Evolutionary conservation across 2,329 filamentous ascomycete species (phyloP), one percentile per base, ranked within the genome.

Genomic region (Botrytis medusae): DNA sequence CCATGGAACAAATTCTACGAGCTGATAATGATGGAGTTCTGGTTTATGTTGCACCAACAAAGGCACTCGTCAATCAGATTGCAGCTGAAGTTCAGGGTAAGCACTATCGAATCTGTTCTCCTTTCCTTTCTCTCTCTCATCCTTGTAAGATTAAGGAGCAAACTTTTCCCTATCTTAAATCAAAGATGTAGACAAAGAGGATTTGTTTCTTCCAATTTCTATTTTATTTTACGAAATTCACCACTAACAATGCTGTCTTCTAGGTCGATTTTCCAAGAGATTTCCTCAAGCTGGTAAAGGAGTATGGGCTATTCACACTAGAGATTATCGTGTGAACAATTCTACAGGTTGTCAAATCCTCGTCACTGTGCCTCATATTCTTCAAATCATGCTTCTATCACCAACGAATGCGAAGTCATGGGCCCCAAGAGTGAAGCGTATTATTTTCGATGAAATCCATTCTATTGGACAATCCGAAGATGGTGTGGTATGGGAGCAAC

Each of bases 361-460:
- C 20, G 91, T 95, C 18, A 95, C 92, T 0, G 92, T 95, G 0
- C 92, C 92, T 0, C 90, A 94, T 78, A 90, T 95, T 57, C 83
- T 95, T 2, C 92, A 95, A 77, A 94, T 93, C 71, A 93, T 95
- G 91, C 84, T 95, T 1, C 83, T 92, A 68, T 85, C 88, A 0
- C 89, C 91, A 0, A 83, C 85, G 0, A 92, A 94, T 76, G 90
- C 91, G 5, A 87, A 86, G 1, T 81, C 85, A 0, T 95, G 92
- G 92, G 87, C 91, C 0, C 85, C 85, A 5, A 84, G 90, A 70
- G 86, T 95, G 22, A 92, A 89, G 77, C 87, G 91, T 67, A 94
- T 95, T 79, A 93, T 95, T 69, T 95, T 95, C 74, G 92, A 95
- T 78, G 92, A 95, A 82, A 90, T 95, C 2, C 92, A 95, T 80